Evolutionary conservation across 1,284 basidiomycete genomes (phyloP).

Genomic region (Stereum hirsutum): DNA sequence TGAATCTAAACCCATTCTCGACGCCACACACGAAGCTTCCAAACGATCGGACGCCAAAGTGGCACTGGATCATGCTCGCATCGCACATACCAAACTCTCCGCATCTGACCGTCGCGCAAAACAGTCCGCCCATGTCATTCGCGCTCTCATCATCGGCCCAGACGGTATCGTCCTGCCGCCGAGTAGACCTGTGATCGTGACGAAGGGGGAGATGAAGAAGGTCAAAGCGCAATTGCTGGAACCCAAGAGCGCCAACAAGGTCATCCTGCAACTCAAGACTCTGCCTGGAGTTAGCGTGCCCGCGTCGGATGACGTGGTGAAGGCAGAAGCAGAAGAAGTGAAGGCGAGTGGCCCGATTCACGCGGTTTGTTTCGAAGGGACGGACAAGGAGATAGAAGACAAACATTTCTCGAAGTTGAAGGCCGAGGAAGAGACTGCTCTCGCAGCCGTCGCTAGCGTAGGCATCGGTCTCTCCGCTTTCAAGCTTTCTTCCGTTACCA

Average conservation of each 20-base stretch:
- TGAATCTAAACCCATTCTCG: slow-evolving; percentile 3
- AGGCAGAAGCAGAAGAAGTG: slow-evolving; percentile 13
- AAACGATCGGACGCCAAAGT: neutral
- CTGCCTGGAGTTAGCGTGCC: slow-evolving; percentile 30
- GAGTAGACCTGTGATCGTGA: slow-evolving; percentile 23
- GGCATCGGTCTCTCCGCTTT: slow-evolving; percentile 3
- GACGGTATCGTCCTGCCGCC: slow-evolving; percentile 21
- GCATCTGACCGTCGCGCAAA: slow-evolving; percentile 44
- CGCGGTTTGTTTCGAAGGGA: slow-evolving; percentile 57
- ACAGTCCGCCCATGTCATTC: slow-evolving; percentile 51
- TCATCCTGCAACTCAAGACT: slow-evolving; percentile 56
- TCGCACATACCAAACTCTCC: neutral
- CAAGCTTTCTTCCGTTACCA: slow-evolving; percentile 29
- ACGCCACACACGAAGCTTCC: neutral
- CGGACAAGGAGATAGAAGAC: slow-evolving; percentile 51
- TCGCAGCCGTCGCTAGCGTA: neutral
- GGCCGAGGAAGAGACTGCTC: no score
- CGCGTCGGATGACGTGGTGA: slow-evolving; percentile 17
- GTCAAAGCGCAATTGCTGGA: slow-evolving; percentile 62
- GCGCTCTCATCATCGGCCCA: slow-evolving; percentile 59
- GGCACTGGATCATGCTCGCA: neutral
- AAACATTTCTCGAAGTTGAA: slow-evolving; percentile 34
- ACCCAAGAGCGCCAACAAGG: slow-evolving; percentile 56
- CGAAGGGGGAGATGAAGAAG: slow-evolving; percentile 48
- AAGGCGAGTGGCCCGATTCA: slow-evolving; percentile 46